A percentile compares a stretch with the other conserved stretches of the same genome.
These are phyloP conservation scores for Suhomyces terraborum DNA, from an alignment of 1,139 yeast species.

Conservation along the genomic window DNA sequence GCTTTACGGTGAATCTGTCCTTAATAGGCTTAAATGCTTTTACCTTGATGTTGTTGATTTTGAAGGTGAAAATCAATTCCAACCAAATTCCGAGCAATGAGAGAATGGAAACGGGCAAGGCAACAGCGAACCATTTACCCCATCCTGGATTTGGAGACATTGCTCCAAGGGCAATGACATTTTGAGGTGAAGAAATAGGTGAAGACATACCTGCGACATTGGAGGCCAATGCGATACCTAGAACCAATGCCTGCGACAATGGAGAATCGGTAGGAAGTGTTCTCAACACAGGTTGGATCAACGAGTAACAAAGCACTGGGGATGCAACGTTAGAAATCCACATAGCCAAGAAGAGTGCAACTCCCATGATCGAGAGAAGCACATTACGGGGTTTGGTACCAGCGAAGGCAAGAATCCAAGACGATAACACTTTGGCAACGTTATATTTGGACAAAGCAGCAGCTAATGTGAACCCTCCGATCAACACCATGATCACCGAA, in stretches of 20 bases:
- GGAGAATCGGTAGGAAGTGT: slow-evolving; percentile 77
- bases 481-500: slow-evolving; percentile 80
- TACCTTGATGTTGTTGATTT: slow-evolving; percentile 49
- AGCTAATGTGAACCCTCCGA: slow-evolving; percentile 94
- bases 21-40: slow-evolving; percentile 64
- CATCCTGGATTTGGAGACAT: slow-evolving; percentile 93
- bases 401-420: slow-evolving; percentile 75
- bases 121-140: slow-evolving; percentile 90
- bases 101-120: slow-evolving; percentile 73
- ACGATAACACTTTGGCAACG: slow-evolving; percentile 81
- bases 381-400: slow-evolving; percentile 84
- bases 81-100: slow-evolving; percentile 71
- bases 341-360: slow-evolving; percentile 84
- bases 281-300: slow-evolving; percentile 83
- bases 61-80: slow-evolving; percentile 66
- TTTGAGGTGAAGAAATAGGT: slow-evolving; percentile 95
- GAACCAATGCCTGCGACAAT: slow-evolving; percentile 78
- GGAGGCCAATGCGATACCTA: slow-evolving; percentile 90
- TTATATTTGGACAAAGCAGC: slow-evolving; percentile 91
- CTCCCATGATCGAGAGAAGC: slow-evolving; percentile 76
- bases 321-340: slow-evolving; percentile 98
- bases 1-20: slow-evolving; percentile 72
- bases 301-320: slow-evolving; percentile 87
- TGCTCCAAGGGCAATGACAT: slow-evolving; percentile 81
- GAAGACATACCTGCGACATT: slow-evolving; percentile 96